Evolutionary conservation across 2,329 filamentous ascomycete species (phyloP).

Genomic region (Periconia macrospinosa): DNA sequence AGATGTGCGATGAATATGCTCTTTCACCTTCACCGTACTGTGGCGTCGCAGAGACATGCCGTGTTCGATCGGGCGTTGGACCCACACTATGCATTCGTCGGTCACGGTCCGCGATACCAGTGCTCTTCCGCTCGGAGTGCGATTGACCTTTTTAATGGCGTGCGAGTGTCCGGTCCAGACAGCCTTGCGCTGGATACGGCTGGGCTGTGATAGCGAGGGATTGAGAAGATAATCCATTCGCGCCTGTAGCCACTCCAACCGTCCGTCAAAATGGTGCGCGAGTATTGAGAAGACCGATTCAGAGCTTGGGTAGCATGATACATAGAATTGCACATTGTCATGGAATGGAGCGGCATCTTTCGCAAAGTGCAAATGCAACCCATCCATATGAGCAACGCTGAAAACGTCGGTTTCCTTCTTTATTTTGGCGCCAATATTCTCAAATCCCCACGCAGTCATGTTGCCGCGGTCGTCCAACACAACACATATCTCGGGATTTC

Average conservation of each 20-base stretch:
- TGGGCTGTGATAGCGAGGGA: slow-evolving; percentile 59
- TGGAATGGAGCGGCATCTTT: slow-evolving; percentile 32
- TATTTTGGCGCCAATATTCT: slow-evolving; percentile 75
- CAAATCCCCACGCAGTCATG: slow-evolving; percentile 91
- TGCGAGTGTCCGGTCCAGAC: slow-evolving; percentile 84
- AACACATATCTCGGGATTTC: slow-evolving; percentile 83
- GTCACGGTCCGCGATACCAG: slow-evolving; percentile 78
- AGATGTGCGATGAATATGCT: slow-evolving; percentile 79
- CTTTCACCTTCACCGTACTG: slow-evolving; percentile 66
- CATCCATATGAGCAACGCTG: slow-evolving; percentile 79
- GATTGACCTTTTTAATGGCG: slow-evolving; percentile 81
- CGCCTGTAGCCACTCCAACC: slow-evolving; percentile 78
- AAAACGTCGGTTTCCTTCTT: slow-evolving; percentile 72
- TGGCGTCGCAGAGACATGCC: slow-evolving; percentile 64
- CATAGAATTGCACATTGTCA: slow-evolving; percentile 70
- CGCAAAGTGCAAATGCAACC: slow-evolving; percentile 48
- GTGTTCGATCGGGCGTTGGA: slow-evolving; percentile 58
- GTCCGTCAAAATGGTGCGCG: slow-evolving; percentile 82
- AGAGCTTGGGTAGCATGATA: slow-evolving; percentile 67
- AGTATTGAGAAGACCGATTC: slow-evolving; percentile 71
- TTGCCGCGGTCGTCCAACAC: slow-evolving; percentile 80
- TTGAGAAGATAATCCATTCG: slow-evolving; percentile 81
- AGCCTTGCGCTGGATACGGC: slow-evolving; percentile 63
- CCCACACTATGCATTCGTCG: slow-evolving; percentile 84
- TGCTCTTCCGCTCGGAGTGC: slow-evolving; percentile 78